These are phyloP conservation scores for Sclerospora graminicola DNA, from an alignment of 352 stramenopile species.

Conservation along the genomic window DNA sequence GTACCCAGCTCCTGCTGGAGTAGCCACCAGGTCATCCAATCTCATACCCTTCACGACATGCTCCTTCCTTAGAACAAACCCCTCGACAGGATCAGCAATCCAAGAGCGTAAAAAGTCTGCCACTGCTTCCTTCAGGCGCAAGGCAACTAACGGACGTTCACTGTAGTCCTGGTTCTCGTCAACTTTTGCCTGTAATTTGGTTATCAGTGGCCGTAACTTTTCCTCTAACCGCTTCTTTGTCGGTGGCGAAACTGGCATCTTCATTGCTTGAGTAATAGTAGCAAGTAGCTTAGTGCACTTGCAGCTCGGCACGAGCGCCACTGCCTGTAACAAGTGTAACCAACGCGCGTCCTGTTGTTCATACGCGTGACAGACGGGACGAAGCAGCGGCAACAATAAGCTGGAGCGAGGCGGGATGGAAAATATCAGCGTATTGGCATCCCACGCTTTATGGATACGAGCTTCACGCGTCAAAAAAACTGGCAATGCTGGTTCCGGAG, in stretches of 20 bases:
- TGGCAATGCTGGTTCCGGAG: constrained; percentile 22
- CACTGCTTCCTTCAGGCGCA: constrained; percentile 62
- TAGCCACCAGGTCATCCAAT: constrained; percentile 58
- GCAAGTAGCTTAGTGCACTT: constrained; percentile 39
- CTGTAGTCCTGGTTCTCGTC: constrained; percentile 1
- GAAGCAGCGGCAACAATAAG: constrained; percentile 42
- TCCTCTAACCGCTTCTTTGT: constrained; percentile 24
- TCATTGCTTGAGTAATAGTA: constrained; percentile 35
- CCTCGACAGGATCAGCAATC: constrained; percentile 59
- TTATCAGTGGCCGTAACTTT: constrained; percentile 20
- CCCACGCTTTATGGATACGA: constrained; percentile 38
- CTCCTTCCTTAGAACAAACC: constrained; percentile 55
- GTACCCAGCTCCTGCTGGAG: constrained; percentile 45
- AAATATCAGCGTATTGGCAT: constrained; percentile 50
- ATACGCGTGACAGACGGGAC: constrained; percentile 36
- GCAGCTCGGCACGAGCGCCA: constrained; percentile 49
- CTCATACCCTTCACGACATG: constrained; percentile 51
- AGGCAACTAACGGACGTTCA: constrained; percentile 24
- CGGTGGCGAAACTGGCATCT: constrained; percentile 28
- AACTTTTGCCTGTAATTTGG: constrained; percentile 4
- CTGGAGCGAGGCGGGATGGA: constrained; percentile 37
- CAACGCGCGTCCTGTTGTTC: constrained; percentile 54
- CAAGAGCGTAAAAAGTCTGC: constrained; percentile 56
- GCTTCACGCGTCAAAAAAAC: constrained; percentile 41
- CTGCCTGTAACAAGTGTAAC: constrained; percentile 56